Evolutionary conservation across 2,329 filamentous ascomycete genomes (phyloP), one percentile per base, ranked within the genome.

Genomic region (Dactylellina leptospora): DNA sequence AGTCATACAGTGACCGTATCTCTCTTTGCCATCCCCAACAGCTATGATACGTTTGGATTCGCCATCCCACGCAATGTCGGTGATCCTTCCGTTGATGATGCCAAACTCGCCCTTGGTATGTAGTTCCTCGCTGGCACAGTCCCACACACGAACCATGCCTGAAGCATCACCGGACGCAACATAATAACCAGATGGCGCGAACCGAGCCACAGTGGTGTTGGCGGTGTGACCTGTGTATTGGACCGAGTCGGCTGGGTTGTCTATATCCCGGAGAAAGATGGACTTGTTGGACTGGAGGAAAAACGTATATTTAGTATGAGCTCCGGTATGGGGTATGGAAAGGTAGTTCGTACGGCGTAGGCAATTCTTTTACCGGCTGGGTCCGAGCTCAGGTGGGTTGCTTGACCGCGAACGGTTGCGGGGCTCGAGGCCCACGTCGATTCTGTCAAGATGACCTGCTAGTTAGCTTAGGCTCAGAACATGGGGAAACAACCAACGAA

Each of bases 41-140:
- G 93, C 95, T 77, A 97, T 97, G 78, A 99, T 89, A 53, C 95
- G 89, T 82, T 97, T 93, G 73, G 91, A 96, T 81, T 99, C 95
- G 64, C 93, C 93, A 78, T 97, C 95, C 93, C 95, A 99, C 0
- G 92, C 93, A 75, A 99, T 87, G 79, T 99, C 95, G 79, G 96
- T 96, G 81, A 99, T 93, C 59, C 91, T 89, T 10, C 95, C 95
- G 30, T 91, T 92, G 78, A 97, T 93, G 81, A 97, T 97, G 78
- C 88, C 86, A 81, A 96, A 97, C 81, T 97, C 93, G 75, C 93
- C 91, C 81, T 96, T 96, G 47, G 92, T 96, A 77, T 89, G 91
- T 60, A 85, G 84, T 47, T 92, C 92, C 76, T 92, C 91, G 22
- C 76, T 73, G 61, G 93, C 89, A 74, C 85, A 86, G 80, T 97